phyloP scores from a whole-genome alignment of 768 basidiomycete genomes.

The Mycena maculata region DNA sequence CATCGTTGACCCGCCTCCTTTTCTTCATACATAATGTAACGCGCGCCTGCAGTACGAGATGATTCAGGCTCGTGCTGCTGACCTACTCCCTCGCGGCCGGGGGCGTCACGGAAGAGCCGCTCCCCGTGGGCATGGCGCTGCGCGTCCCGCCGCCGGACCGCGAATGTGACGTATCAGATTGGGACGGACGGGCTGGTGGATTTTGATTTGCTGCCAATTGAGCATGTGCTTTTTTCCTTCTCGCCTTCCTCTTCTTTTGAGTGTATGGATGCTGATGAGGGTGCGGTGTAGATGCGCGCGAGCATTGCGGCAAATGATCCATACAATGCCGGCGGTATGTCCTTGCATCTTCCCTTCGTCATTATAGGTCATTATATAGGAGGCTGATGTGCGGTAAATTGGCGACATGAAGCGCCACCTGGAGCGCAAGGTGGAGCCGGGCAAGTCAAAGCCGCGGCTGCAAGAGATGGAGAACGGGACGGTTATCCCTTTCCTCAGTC shows the following conservation, averaged over 20 bases:
- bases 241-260: not conserved
- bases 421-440: conserved; percentile 58
- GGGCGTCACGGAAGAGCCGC: conserved; percentile 63
- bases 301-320: conserved; percentile 27
- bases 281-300: conserved; percentile 28
- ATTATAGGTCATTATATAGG: too few relatives aligned
- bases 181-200: conserved; percentile 32
- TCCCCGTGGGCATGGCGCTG: conserved; percentile 71
- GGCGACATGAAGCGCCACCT: conserved; percentile 52
- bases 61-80: conserved; percentile 72
- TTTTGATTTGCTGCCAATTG: conserved; percentile 28
- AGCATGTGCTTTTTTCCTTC: conserved; percentile 20
- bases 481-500: conserved; percentile 49
- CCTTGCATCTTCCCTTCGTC: not conserved
- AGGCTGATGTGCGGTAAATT: not conserved
- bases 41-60: conserved; percentile 68
- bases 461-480: conserved; percentile 58
- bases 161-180: not conserved
- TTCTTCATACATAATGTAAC: too few relatives aligned
- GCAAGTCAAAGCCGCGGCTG: conserved; percentile 64
- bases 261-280: not conserved
- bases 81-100: conserved; percentile 68
- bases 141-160: conserved; percentile 57
- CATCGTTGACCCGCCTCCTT: too few relatives aligned
- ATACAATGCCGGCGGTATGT: conserved; percentile 47